These are phyloP conservation scores for Cyclostephanos tholiformis DNA, from an alignment of 108 stramenopile species.

Conservation along the genomic window DNA sequence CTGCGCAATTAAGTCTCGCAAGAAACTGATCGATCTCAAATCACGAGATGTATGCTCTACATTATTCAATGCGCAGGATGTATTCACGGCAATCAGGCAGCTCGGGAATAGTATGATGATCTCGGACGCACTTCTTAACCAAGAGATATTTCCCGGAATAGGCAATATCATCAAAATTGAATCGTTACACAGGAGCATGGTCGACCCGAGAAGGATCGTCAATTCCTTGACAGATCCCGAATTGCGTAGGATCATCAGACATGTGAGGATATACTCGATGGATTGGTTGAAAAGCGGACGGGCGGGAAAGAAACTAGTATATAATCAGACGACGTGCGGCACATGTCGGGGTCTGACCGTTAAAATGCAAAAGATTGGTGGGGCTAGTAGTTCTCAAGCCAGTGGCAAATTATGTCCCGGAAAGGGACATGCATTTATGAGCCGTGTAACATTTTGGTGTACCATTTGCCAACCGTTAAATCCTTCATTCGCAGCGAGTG, in stretches of 20 bases:
- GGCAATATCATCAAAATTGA: conserved; percentile 79
- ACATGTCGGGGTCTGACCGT: conserved; percentile 50
- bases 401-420: conserved; percentile 4
- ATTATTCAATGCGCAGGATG: conserved; percentile 48
- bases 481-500: not conserved
- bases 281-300: conserved; percentile 59
- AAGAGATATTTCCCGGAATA: conserved; percentile 61
- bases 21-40: conserved; percentile 43
- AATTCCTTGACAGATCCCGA: conserved; percentile 49
- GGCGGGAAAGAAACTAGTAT: conserved; percentile 59
- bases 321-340: conserved; percentile 66
- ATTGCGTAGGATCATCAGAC: conserved; percentile 34
- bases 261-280: conserved; percentile 55
- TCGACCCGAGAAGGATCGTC: conserved; percentile 56
- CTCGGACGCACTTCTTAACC: conserved; percentile 66
- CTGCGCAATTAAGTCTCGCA: conserved; percentile 45
- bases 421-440: conserved; percentile 35
- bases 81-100: conserved; percentile 44
- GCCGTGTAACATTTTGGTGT: conserved; percentile 70
- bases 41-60: conserved; percentile 49
- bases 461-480: conserved; percentile 51
- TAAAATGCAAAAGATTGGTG: conserved; percentile 64
- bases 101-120: conserved; percentile 36
- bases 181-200: conserved; percentile 54
- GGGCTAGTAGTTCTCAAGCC: conserved; percentile 1